A percentile compares a stretch with the other conserved stretches of the same genome.
phyloP scores from a whole-genome alignment of 2,329 filamentous ascomycete genomes.

The Claviceps sp. region DNA sequence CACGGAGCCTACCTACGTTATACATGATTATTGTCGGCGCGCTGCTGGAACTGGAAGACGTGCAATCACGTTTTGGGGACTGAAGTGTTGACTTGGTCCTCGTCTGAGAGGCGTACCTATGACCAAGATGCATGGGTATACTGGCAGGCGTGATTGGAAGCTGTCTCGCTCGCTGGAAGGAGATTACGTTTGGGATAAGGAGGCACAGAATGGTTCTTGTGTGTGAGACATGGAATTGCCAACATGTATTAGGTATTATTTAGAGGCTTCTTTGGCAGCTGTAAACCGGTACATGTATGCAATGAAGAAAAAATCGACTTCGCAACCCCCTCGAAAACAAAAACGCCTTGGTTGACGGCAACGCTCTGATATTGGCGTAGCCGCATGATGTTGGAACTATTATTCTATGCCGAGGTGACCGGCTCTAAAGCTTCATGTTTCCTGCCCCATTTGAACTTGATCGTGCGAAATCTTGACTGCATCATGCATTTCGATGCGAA shows the following conservation, averaged over 20 bases:
- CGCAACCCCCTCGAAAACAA: constrained; percentile 6
- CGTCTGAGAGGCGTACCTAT: too few relatives aligned
- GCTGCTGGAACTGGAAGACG: too few relatives aligned
- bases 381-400: constrained; percentile 5
- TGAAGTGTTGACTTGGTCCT: too few relatives aligned
- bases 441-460: neutral
- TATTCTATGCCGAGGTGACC: constrained; percentile 5
- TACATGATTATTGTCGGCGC: too few relatives aligned
- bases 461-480: neutral
- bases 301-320: constrained; percentile 5
- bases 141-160: too few relatives aligned
- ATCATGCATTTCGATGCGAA: neutral
- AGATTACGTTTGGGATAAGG: too few relatives aligned
- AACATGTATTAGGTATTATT: constrained; percentile 5
- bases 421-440: neutral
- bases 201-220: too few relatives aligned
- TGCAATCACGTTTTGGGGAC: too few relatives aligned
- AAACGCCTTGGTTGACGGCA: constrained; percentile 19
- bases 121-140: too few relatives aligned
- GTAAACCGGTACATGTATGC: constrained; percentile 11
- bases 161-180: too few relatives aligned
- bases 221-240: too few relatives aligned
- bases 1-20: too few relatives aligned
- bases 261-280: neutral
- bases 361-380: constrained; percentile 10